Evolutionary conservation across 257 asterid species (phyloP), one percentile per base, ranked within the genome.

Genomic region (Primulina tabacum): DNA sequence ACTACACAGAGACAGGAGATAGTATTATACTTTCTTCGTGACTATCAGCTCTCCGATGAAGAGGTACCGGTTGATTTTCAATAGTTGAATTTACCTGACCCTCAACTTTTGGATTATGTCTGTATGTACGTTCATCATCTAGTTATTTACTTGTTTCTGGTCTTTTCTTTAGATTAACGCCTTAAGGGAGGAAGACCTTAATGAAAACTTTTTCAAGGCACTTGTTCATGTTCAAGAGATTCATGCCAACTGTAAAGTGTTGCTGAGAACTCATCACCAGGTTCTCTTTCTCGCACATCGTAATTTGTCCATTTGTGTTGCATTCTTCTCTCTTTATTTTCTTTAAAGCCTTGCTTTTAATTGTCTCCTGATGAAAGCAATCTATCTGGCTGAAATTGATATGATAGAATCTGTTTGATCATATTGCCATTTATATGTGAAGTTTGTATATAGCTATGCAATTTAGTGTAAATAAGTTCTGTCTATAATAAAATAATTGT

Each of bases 191-290:
- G 97, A 93, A 84, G 96, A 93, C 52, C 84, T 93, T 75, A 85
- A 80, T 66, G 99, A 89, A 37, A 82, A 79, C 74, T 90, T 93
- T 79, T 93, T 90, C 82, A 90, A 89, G 87, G 97, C 99, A 59
- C 97, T 93, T 77, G 88, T 96, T 82, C 99, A 93, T 82, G 99
- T 93, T 77, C 99, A 93, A 78, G 97, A 90, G 80, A 93, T 93
- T 33, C 99, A 93, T 84, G 87, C 90, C 73, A 93, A 93, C 74
- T 93, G 99, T 84, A 93, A 93, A 89, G 89, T 93, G 55, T 84
- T 93, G 77, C 77, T 90, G 59, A 84, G 99, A 83, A 93, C 97
- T n/a, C 97, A 93, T 82, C 99, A 93, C 85, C 99, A 93, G 95
- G 96, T 92, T 79, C 78, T 63, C 58, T 69, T 18, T 68, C 81